These are phyloP conservation scores for Stachybotrys chartarum DNA, from an alignment of 2,329 filamentous ascomycete genomes.

Conservation along the genomic window DNA sequence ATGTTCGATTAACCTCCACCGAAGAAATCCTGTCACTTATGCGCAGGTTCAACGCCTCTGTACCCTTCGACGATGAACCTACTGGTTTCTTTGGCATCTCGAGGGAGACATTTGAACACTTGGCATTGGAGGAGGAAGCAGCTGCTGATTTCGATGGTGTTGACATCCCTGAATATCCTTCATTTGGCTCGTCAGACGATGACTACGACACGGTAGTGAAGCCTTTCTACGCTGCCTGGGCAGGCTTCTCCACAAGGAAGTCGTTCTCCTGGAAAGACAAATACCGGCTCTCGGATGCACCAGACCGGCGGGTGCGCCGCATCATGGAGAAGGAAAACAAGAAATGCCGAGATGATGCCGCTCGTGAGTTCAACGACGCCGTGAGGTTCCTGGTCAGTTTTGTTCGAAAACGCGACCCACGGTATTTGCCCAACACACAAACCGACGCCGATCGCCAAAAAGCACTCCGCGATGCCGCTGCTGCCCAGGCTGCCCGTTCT, in stretches of 20 bases:
- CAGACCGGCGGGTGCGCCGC: constrained; percentile 74
- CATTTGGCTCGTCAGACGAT: constrained; percentile 74
- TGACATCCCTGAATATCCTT: constrained; percentile 61
- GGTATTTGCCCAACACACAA: constrained; percentile 70
- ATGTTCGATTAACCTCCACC: constrained; percentile 69
- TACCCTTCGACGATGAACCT: constrained; percentile 74
- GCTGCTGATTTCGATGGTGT: constrained; percentile 63
- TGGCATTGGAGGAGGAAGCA: constrained; percentile 72
- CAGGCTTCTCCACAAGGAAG: constrained; percentile 75
- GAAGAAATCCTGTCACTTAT: constrained; percentile 75
- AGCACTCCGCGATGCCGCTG: constrained; percentile 66
- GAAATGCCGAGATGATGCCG: constrained; percentile 71
- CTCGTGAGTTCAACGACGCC: constrained; percentile 86
- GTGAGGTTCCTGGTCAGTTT: constrained; percentile 82
- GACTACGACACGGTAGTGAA: constrained; percentile 69
- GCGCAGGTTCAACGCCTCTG: constrained; percentile 67
- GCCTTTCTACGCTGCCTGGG: constrained; percentile 76
- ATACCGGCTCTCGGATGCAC: constrained; percentile 76
- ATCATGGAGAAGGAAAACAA: constrained; percentile 95
- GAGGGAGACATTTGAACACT: constrained; percentile 67
- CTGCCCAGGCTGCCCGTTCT: constrained; percentile 76
- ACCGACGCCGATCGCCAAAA: constrained; percentile 77
- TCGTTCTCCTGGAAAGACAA: constrained; percentile 85
- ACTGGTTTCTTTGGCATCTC: constrained; percentile 81
- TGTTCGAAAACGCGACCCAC: constrained; percentile 83